A percentile compares a stretch with the other conserved stretches of the same genome.
Conservation (phyloP, 2,329 filamentous ascomycete genomes). For the Phyllachora maydis region DNA sequence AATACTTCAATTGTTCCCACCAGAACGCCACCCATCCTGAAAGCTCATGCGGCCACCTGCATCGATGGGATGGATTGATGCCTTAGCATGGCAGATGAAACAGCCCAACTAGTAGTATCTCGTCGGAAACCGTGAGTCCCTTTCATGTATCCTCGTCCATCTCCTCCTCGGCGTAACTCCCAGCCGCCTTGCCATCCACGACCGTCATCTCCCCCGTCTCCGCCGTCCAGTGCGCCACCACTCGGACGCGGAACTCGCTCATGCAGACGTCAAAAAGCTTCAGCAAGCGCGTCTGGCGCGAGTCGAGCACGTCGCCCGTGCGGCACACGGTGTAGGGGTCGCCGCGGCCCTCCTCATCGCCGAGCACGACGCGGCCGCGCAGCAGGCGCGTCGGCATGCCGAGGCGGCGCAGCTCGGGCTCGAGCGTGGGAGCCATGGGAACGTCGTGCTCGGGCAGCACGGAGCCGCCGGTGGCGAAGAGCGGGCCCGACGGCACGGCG, state of each 20-base stretch:
- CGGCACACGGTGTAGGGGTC: slow-evolving; percentile 60
- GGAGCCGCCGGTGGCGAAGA: slow-evolving; percentile 66
- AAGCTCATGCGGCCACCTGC: too few species aligned
- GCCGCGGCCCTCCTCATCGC: slow-evolving; percentile 20
- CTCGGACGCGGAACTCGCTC: slow-evolving; percentile 70
- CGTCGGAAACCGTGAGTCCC: slow-evolving; percentile 1
- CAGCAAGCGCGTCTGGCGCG: slow-evolving; percentile 76
- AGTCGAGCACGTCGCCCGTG: slow-evolving; percentile 70
- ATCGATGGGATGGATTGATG: too few species aligned
- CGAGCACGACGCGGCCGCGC: slow-evolving; percentile 69
- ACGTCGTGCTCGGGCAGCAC: slow-evolving; percentile 65
- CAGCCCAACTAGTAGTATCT: not conserved
- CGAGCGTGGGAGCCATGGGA: slow-evolving; percentile 67
- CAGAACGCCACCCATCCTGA: too few species aligned
- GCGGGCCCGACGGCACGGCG: slow-evolving; percentile 60
- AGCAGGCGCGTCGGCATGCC: slow-evolving; percentile 78
- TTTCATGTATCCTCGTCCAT: slow-evolving; percentile 7
- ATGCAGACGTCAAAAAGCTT: slow-evolving; percentile 86
- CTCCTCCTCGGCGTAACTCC: slow-evolving; percentile 4
- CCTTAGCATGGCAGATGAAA: too few species aligned
- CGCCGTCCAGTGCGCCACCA: slow-evolving; percentile 54
- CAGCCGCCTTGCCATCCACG: slow-evolving; percentile 12
- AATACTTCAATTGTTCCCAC: too few species aligned
- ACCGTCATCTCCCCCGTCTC: slow-evolving; percentile 38
- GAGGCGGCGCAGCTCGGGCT: slow-evolving; percentile 75